Evolutionary conservation across 1,139 yeast genomes (phyloP).

Genomic region (Insectozyma bohioensis): DNA sequence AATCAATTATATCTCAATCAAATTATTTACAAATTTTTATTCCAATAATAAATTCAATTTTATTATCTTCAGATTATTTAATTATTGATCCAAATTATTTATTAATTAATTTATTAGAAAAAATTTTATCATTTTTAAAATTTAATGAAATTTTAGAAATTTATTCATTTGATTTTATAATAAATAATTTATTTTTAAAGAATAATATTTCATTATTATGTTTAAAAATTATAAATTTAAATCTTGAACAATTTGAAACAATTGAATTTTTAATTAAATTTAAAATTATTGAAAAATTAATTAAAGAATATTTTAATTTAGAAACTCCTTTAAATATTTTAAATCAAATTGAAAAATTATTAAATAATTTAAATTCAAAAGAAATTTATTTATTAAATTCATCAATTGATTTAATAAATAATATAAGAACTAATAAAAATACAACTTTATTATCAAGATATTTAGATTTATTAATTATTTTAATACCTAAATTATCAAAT

Average conservation of each 20-base stretch:
- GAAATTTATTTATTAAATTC: conserved; percentile 12
- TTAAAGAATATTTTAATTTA: conserved; percentile 10
- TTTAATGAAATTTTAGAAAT: conserved; percentile 19
- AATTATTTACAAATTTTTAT: conserved; percentile 8
- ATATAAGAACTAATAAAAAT: conserved; percentile 13
- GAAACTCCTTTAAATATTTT: conserved; percentile 16
- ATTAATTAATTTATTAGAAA: conserved; percentile 23
- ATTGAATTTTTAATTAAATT: conserved; percentile 16
- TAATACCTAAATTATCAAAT: conserved; percentile 10
- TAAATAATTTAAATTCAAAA: conserved; percentile 10
- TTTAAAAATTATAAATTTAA: conserved; percentile 20
- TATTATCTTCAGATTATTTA: conserved; percentile 16
- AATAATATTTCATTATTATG: conserved; percentile 17
- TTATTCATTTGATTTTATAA: conserved; percentile 24
- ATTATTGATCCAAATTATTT: conserved; percentile 23
- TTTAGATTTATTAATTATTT: conserved; percentile 19
- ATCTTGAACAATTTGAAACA: conserved; percentile 18
- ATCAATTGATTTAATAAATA: conserved; percentile 4
- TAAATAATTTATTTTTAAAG: conserved; percentile 15
- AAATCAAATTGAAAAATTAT: conserved; percentile 22
- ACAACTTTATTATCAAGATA: conserved; percentile 23
- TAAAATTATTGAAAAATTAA: conserved; percentile 9
- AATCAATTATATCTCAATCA: conserved; percentile 4
- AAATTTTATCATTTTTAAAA: conserved; percentile 19
- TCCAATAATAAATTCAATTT: conserved; percentile 12